Percentiles rank a stretch among this genome's conserved stretches.
Conservation (phyloP, 202 grass and related monocot species). For the Eragrostis tef region DNA sequence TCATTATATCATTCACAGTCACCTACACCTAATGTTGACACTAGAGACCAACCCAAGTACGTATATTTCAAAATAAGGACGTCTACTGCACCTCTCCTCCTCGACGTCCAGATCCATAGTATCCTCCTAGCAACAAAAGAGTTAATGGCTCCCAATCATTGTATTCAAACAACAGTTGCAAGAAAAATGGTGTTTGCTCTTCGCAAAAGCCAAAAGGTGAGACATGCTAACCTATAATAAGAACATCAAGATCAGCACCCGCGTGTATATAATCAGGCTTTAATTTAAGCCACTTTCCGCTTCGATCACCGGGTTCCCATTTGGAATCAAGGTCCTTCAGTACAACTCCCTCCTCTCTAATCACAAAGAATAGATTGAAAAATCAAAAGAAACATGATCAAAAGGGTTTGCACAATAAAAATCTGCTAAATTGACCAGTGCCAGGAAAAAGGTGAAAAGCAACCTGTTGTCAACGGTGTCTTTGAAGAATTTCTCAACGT, state of each 20-base stretch:
- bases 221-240: constrained; percentile 83
- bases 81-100: constrained; percentile 71
- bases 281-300: constrained; percentile 94
- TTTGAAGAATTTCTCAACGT: constrained; percentile 93
- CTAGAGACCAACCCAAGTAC: constrained; percentile 18
- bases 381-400: constrained; percentile 22
- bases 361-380: constrained; percentile 28
- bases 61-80: constrained; percentile 36
- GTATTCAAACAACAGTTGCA: constrained; percentile 35
- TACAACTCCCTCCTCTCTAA: constrained; percentile 91
- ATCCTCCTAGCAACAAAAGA: constrained; percentile 69
- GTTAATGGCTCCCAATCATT: constrained; percentile 30
- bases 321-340: constrained; percentile 92
- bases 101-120: constrained; percentile 88
- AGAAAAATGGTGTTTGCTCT: constrained; percentile 12
- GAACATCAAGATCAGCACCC: constrained; percentile 89
- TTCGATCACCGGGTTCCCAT: constrained; percentile 93
- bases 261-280: constrained; percentile 97
- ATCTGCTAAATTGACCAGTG: constrained; percentile 2
- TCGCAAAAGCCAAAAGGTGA: constrained; percentile 17
- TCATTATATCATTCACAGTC: constrained; percentile 32
- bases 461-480: constrained; percentile 91
- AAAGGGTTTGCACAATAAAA: constrained; percentile 30
- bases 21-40: constrained; percentile 25
- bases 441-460: constrained; percentile 25